phyloP scores from a whole-genome alignment of 2,329 filamentous ascomycete genomes.

The Myriosclerotinia duriaeana region DNA sequence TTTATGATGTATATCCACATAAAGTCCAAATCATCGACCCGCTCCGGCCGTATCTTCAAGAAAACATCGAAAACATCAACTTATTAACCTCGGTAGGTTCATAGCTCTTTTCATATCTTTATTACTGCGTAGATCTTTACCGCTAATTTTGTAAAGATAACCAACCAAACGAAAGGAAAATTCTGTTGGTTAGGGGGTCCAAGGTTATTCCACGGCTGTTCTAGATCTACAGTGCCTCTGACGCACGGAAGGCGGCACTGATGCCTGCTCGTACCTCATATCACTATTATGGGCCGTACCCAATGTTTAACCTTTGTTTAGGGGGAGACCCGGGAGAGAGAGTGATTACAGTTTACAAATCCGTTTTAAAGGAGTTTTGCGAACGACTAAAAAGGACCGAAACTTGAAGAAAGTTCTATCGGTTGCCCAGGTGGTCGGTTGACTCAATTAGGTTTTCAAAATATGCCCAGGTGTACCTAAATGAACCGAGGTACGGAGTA shows the following conservation, averaged over 20 bases:
- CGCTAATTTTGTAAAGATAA: neutral
- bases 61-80: neutral
- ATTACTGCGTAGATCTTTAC: neutral
- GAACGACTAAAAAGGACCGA: neutral
- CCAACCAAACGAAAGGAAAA: neutral
- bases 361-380: no score
- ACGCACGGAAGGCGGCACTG: conserved; percentile 3
- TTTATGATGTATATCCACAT: conserved; percentile 4
- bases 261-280: neutral
- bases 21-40: neutral
- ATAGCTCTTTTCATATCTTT: neutral
- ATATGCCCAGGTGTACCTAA: no score
- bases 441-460: no score
- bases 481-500: no score
- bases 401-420: neutral
- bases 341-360: no score
- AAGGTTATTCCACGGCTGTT: conserved; percentile 1
- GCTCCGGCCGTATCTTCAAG: neutral
- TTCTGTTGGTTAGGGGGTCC: neutral
- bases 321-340: no score
- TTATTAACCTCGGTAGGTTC: conserved; percentile 9
- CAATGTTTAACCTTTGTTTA: no score
- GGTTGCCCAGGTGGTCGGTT: no score
- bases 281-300: no score
- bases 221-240: neutral